These are phyloP conservation scores for Lodderomyces margitis DNA, from an alignment of 1,139 yeast genomes.

Conservation along the genomic window DNA sequence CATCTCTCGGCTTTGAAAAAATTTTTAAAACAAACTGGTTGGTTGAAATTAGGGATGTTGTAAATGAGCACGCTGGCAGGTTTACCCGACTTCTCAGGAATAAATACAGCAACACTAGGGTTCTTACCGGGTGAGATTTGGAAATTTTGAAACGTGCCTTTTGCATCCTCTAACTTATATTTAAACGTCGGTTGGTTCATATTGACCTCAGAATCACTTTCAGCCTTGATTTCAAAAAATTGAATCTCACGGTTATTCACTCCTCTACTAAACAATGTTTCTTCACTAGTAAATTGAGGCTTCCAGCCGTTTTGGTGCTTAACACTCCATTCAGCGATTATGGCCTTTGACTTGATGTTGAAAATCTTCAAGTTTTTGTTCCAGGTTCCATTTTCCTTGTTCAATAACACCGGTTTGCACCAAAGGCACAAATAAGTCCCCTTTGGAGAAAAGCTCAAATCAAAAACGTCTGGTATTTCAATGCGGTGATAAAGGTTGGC, in stretches of 20 bases:
- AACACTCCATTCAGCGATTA: conserved; percentile 67
- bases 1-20: conserved; percentile 96
- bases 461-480: conserved; percentile 65
- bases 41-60: conserved; percentile 69
- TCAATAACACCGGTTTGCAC: conserved; percentile 75
- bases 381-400: conserved; percentile 66
- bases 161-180: conserved; percentile 60
- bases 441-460: conserved; percentile 80
- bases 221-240: conserved; percentile 55
- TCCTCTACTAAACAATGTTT: conserved; percentile 65
- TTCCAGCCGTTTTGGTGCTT: conserved; percentile 90
- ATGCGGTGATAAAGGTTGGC: conserved; percentile 33
- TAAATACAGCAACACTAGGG: conserved; percentile 88
- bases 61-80: conserved; percentile 89
- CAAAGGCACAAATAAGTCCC: conserved; percentile 87
- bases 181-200: conserved; percentile 57
- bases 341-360: conserved; percentile 47
- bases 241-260: conserved; percentile 64
- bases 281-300: conserved; percentile 83
- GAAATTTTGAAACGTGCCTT: conserved; percentile 53
- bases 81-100: conserved; percentile 79
- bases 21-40: conserved; percentile 81
- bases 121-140: conserved; percentile 82
- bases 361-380: conserved; percentile 76
- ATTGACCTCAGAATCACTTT: conserved; percentile 39